Conservation (phyloP, 148 eudicot genomes). For the Fagopyrum homotropicum region DNA sequence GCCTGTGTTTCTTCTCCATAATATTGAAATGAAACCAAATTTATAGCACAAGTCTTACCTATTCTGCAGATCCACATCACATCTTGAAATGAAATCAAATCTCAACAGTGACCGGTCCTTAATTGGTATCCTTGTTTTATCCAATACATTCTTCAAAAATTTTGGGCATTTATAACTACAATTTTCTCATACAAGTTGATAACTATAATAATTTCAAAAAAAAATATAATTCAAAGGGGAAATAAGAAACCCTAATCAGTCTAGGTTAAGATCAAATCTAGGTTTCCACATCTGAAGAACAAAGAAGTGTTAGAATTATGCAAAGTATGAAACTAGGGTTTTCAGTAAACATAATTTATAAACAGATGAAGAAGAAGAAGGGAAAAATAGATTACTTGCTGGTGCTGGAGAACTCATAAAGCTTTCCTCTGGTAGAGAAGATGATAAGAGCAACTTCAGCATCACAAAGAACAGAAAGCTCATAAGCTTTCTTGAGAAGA, state of each 20-base stretch:
- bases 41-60: not conserved
- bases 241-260: not conserved
- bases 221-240: not conserved
- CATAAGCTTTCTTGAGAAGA: slow-evolving; percentile 48
- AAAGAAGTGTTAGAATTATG: not conserved
- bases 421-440: slow-evolving; percentile 48
- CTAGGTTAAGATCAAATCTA: not conserved
- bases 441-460: slow-evolving; percentile 52
- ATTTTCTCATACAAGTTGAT: not conserved
- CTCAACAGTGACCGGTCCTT: slow-evolving; percentile 27
- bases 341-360: not conserved
- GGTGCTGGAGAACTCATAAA: slow-evolving; percentile 39
- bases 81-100: slow-evolving; percentile 20
- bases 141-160: not conserved
- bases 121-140: not conserved
- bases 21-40: not conserved
- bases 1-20: slow-evolving; percentile 8
- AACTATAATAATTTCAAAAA: not conserved
- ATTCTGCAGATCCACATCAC: slow-evolving; percentile 32
- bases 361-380: not conserved
- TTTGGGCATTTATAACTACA: not conserved
- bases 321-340: not conserved
- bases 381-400: not conserved
- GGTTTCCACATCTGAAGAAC: not conserved
- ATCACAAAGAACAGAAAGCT: slow-evolving; percentile 49